Evolutionary conservation across 177 flowering plant species (phyloP), one percentile per base, ranked within the genome.

Genomic region (Vitis hybrid): DNA sequence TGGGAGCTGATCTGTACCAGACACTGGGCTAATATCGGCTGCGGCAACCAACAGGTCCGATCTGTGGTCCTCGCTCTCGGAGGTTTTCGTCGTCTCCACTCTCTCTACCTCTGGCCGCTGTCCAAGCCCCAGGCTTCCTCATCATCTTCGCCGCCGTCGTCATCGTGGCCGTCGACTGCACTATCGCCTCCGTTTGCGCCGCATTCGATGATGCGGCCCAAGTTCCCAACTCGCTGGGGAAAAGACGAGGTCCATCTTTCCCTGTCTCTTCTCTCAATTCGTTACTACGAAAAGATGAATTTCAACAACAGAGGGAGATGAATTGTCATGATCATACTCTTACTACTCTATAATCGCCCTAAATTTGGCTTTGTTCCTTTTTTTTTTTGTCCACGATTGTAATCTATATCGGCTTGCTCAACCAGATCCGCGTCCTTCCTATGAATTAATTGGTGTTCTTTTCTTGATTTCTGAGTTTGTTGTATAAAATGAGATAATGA

Each of bases 1-100:
- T 93, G 99, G 98, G 99, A 95, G 92, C 76, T 88, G 84, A 85
- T 95, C 81, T 95, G 92, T 78, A 91, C 91, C 49, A 81, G 81
- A 21, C 90, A 91, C 77, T 81, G 85, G 88, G 80, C 83, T 18
- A 86, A 84, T 62, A 73, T 76, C 67, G 87, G 89, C 21, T 82
- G 87, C 77, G 85, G 84, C 53, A 81, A 62, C 58, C 81, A 80
- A 35, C 93, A 89, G 86, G 89, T 90, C 14, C 83, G 99, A 64
- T 85, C 92, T 15, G 91, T 96, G 24, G 99, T 96, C 63, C 84
- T 87, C 61, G 90, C 97, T n/a, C 91, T 93, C 20, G 98, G 99
- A 3, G 97, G 99, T 7, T 96, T 96, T 76, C 92, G 95, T 9
- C 84, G 86, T 0, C 94, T 93, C 69, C 89, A 90, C 81, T 85